Evolutionary conservation across 1,284 basidiomycete species (phyloP), one percentile per base, ranked within the genome.

Genomic region (Earliella scabrosa): DNA sequence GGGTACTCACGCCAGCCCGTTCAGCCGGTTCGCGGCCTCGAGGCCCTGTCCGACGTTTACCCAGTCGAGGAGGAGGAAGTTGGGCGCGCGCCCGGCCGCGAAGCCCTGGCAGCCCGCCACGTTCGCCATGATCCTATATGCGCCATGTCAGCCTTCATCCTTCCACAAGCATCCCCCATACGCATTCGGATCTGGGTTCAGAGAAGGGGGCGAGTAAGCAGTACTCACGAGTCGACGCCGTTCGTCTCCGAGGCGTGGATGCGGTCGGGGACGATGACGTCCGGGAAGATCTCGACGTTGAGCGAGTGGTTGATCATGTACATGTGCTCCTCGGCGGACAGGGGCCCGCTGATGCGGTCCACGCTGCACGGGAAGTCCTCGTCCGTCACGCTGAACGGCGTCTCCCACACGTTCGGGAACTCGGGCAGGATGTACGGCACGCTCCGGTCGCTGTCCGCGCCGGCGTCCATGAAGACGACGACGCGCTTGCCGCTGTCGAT

Each of bases 351-450:
- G 45, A 75, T 87, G 45, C 90, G 83, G 72, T 92, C 83, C 39
- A 92, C 82, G 6, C 76, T 79, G 73, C 92, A 94, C 10, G 85
- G 86, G 73, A 91, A 93, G 1, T 73, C 75, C 9, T 77, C 20
- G 65, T 84, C 72, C 24, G 83, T 86, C 27, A 85, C 81, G 64
- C 82, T 82, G 70, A 84, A 89, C 0, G 88, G 85, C 49, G 87
- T 86, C 73, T 93, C 90, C 86, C 88, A 92, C 48, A 92, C 77
- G 82, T 80, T 91, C 71, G 76, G 68, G 60, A 86, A 86, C 64
- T 85, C 78, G 5, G 82, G 81, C 5, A 93, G 75, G 56, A 93
- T 82, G 67, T 85, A 92, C 20, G 85, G 77, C 1, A 82, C 80
- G 27, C 66, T 65, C 61, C 75, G 59, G 61, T 70, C 72, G 14